Percentiles rank a stretch among this genome's conserved stretches.
Conservation (phyloP, 257 asterid species). For the Ilex aquifolium region DNA sequence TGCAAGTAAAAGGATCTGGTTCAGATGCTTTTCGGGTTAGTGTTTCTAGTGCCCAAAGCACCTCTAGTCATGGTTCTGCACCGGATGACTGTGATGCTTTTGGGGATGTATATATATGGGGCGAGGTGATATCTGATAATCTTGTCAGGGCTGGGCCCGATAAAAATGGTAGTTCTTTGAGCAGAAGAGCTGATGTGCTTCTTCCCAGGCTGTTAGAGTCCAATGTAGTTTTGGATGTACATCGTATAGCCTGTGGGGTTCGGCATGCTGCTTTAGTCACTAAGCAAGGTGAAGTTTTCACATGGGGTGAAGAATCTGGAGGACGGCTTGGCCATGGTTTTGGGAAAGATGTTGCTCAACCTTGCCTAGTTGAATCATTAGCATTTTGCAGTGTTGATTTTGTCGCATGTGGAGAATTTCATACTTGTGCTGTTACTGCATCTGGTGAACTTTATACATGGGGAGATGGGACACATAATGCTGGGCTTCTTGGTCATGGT, state of each 20-base stretch:
- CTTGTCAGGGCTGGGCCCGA: constrained; percentile 71
- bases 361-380: constrained; percentile 66
- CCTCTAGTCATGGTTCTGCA: constrained; percentile 94
- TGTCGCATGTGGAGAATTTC: constrained; percentile 91
- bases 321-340: constrained; percentile 94
- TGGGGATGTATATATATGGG: constrained; percentile 94
- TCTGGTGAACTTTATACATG: constrained; percentile 85
- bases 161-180: constrained; percentile 54
- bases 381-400: constrained; percentile 59
- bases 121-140: constrained; percentile 80
- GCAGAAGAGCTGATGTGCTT: constrained; percentile 68
- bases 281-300: constrained; percentile 85
- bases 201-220: constrained; percentile 76
- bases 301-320: constrained; percentile 99
- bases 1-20: constrained; percentile 77
- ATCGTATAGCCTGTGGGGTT: constrained; percentile 85
- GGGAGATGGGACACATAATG: constrained; percentile 96
- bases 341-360: constrained; percentile 62
- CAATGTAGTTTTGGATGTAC: constrained; percentile 76
- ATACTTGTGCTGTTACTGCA: constrained; percentile 75
- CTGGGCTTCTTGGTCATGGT: constrained; percentile 88
- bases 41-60: constrained; percentile 93
- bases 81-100: constrained; percentile 88
- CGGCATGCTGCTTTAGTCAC: constrained; percentile 81
- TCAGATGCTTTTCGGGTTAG: constrained; percentile 90